Evolutionary conservation across 768 basidiomycete species (phyloP).

Genomic region (Phylloporus rhodoxanthus): DNA sequence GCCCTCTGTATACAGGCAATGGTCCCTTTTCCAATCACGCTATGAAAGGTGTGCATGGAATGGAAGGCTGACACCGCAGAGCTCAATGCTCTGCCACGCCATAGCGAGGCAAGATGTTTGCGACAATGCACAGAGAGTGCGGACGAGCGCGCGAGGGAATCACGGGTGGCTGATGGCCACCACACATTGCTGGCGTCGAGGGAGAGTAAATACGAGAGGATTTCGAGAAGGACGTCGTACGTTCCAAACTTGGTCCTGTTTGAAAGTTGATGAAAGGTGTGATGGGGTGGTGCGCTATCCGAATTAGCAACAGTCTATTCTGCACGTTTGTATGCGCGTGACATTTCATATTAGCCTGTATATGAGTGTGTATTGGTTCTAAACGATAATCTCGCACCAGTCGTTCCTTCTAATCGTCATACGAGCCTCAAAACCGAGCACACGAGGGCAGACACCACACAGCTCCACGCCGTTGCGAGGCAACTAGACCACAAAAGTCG

Average conservation of each 20-base stretch:
- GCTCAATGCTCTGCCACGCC: constrained; percentile 8
- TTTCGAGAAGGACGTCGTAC: constrained; percentile 4
- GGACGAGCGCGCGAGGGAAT: neutral
- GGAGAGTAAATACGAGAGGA: constrained; percentile 8
- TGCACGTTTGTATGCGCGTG: no score
- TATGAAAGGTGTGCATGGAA: neutral
- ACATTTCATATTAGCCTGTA: no score
- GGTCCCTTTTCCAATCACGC: no score
- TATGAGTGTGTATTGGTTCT: no score
- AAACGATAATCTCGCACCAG: neutral
- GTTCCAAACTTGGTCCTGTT: constrained; percentile 1
- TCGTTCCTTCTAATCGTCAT: no score
- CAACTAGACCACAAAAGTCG: constrained; percentile 8
- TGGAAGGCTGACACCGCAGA: neutral
- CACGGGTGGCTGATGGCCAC: neutral
- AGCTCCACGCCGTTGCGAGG: constrained; percentile 13
- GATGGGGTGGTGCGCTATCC: no score
- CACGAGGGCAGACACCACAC: neutral
- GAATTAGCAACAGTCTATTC: no score
- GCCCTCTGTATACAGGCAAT: no score
- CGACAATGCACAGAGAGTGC: constrained; percentile 1
- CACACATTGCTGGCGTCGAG: neutral
- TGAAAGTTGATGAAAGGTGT: neutral
- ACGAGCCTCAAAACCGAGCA: neutral
- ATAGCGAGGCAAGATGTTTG: constrained; percentile 9